Conservation (phyloP, 495 filamentous ascomycete species). For the Penicillium steckii region DNA sequence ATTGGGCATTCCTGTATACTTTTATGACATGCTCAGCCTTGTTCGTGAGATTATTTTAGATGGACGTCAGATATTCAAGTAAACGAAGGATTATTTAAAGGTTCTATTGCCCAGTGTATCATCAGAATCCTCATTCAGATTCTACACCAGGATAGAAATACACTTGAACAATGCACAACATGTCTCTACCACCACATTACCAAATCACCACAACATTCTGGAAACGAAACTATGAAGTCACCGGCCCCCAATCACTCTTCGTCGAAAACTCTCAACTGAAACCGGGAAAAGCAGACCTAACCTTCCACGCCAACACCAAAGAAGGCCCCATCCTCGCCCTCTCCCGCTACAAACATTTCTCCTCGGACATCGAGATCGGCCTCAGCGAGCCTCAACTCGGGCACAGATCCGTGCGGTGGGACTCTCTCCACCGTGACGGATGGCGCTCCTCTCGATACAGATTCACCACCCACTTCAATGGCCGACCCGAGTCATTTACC, state of each 20-base stretch:
- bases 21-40: not conserved
- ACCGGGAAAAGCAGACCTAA: conserved; percentile 34
- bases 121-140: no score
- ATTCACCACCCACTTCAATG: conserved; percentile 22
- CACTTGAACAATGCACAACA: conserved; percentile 1
- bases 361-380: conserved; percentile 30
- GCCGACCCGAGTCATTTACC: conserved; percentile 17
- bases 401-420: conserved; percentile 19
- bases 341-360: conserved; percentile 37
- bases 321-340: conserved; percentile 26
- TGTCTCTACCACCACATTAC: conserved; percentile 9
- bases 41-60: not conserved
- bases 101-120: no score
- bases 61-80: no score
- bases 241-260: conserved; percentile 22
- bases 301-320: conserved; percentile 29
- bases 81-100: no score
- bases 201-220: conserved; percentile 27
- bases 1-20: no score
- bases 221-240: conserved; percentile 29
- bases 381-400: conserved; percentile 22
- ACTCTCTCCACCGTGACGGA: conserved; percentile 25
- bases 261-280: conserved; percentile 29
- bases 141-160: no score
- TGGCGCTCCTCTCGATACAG: conserved; percentile 19